phyloP scores from a whole-genome alignment of 768 basidiomycete genomes.

The Mycena rosella region DNA sequence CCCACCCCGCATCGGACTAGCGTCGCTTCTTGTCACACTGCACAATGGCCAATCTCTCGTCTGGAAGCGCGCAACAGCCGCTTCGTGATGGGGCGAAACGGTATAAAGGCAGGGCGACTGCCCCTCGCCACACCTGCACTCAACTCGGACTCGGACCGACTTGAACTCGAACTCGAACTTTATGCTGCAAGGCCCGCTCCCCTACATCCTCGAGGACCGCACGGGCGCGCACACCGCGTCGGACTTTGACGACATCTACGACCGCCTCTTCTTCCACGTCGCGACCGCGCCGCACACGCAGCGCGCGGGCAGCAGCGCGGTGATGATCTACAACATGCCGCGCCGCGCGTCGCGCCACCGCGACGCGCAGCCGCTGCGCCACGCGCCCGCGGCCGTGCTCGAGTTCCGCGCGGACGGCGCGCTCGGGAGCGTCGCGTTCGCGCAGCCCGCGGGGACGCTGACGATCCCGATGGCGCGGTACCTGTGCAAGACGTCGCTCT shows the following conservation, averaged over 20 bases:
- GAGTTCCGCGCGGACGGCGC: constrained; percentile 70
- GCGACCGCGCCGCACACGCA: constrained; percentile 63
- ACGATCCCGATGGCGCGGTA: constrained; percentile 74
- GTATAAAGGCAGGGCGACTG: constrained; percentile 37
- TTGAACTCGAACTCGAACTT: too few relatives aligned
- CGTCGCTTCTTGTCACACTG: constrained; percentile 34
- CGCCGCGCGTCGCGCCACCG: constrained; percentile 73
- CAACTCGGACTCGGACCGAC: too few relatives aligned
- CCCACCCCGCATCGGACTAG: constrained; percentile 20
- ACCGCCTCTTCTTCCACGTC: constrained; percentile 78
- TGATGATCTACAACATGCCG: constrained; percentile 76
- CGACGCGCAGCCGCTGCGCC: constrained; percentile 64
- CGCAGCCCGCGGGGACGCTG: constrained; percentile 52
- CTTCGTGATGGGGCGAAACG: too few relatives aligned
- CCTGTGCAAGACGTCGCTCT: constrained; percentile 72
- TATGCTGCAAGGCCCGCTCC: constrained; percentile 48
- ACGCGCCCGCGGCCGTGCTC: constrained; percentile 68
- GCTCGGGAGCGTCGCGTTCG: constrained; percentile 72
- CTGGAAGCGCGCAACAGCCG: too few relatives aligned
- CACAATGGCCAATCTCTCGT: constrained; percentile 25
- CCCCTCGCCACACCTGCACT: too few relatives aligned
- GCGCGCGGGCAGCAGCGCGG: constrained; percentile 45
- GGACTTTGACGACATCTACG: constrained; percentile 85
- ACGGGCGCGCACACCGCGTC: constrained; percentile 66
- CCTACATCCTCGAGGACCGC: constrained; percentile 77